Conservation (phyloP, 164 flowering plant genomes). For the Liquidambar formosana region DNA sequence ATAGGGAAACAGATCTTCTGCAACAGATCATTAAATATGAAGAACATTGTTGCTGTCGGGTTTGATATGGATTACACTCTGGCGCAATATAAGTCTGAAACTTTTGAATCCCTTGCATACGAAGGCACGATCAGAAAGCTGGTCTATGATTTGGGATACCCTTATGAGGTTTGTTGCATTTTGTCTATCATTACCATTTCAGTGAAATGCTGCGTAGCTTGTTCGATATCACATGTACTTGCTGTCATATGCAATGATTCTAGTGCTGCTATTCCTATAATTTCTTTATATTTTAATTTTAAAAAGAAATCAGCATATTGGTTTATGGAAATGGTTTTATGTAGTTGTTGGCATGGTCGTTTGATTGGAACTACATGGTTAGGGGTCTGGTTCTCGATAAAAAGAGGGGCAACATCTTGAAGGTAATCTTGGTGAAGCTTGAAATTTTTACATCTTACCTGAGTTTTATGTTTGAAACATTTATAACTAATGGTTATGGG, state of each 20-base stretch:
- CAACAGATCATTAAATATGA: constrained; percentile 94
- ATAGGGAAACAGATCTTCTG: constrained; percentile 86
- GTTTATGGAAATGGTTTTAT: constrained; percentile 18
- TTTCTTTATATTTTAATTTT: not conserved
- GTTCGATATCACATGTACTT: not conserved
- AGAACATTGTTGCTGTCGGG: constrained; percentile 85
- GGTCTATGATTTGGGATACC: constrained; percentile 86
- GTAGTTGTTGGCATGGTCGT: constrained; percentile 86
- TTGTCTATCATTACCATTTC: not conserved
- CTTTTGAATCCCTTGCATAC: constrained; percentile 95
- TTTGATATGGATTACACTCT: constrained; percentile 99
- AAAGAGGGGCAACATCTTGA: constrained; percentile 95
- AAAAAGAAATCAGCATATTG: not conserved
- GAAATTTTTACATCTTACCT: not conserved
- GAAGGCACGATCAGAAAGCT: constrained; percentile 82
- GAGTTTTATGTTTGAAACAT: not conserved
- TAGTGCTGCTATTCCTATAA: too few relatives aligned
- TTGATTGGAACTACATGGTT: constrained; percentile 98
- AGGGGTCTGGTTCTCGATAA: constrained; percentile 96
- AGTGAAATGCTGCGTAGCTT: not conserved
- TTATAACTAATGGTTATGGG: not conserved
- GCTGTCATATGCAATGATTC: too few relatives aligned
- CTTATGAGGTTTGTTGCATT: constrained; percentile 65
- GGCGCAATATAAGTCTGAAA: constrained; percentile 95
- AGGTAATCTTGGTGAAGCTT: constrained; percentile 43